These are phyloP conservation scores for peach (Prunus persica) DNA, from an alignment of 306 rosid genomes.

Conservation along the genomic window DNA sequence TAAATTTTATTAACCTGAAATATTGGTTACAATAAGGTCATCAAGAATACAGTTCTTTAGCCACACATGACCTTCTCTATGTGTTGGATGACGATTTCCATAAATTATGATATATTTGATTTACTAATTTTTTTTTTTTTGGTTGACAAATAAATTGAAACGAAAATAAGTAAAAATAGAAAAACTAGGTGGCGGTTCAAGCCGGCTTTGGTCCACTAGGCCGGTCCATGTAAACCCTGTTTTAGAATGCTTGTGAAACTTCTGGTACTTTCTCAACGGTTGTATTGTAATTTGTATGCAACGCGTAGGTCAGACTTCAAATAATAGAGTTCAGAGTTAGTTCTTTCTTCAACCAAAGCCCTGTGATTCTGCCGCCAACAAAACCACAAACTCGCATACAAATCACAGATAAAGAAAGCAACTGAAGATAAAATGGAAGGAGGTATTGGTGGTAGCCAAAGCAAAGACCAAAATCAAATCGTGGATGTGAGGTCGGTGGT, in stretches of 20 bases:
- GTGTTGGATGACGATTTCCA: too few relatives aligned
- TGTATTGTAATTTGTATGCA: neutral
- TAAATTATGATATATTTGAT: too few relatives aligned
- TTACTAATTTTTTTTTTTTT: too few relatives aligned
- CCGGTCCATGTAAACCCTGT: neutral
- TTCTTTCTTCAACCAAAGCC: neutral
- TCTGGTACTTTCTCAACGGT: neutral
- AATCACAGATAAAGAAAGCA: neutral
- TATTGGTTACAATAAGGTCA: too few relatives aligned
- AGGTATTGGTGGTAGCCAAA: neutral
- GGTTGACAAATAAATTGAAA: too few relatives aligned
- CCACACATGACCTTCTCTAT: accelerated
- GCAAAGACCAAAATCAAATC: constrained; percentile 34
- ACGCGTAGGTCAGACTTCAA: neutral
- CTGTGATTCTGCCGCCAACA: neutral
- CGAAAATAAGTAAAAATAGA: too few relatives aligned
- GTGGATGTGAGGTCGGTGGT: constrained; percentile 82
- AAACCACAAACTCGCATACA: neutral
- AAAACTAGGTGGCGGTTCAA: neutral
- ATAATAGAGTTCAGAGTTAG: neutral
- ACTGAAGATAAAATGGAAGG: neutral
- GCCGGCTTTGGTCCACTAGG: neutral
- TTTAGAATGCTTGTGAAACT: neutral
- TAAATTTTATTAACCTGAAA: too few relatives aligned
- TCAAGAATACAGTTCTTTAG: too few relatives aligned